Conservation (phyloP, 305 asterid genomes). For the Fraxinus sp. region DNA sequence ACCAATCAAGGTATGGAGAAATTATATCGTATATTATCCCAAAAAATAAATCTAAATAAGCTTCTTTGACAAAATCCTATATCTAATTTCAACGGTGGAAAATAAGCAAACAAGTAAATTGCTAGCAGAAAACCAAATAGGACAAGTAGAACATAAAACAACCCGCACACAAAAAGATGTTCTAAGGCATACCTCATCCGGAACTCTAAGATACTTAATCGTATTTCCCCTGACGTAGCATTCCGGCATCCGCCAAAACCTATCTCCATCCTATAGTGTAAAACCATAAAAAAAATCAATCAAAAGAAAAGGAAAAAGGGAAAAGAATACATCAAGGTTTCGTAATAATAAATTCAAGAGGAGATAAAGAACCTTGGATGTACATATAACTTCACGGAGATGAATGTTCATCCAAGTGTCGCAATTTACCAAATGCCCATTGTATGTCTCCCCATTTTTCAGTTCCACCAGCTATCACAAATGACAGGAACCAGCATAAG, state of each 20-base stretch:
- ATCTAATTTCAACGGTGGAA: background rate
- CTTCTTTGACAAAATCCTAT: background rate
- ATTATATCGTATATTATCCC: background rate
- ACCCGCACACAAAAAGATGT: background rate
- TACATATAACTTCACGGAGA: conserved; percentile 75
- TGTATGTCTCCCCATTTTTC: conserved; percentile 72
- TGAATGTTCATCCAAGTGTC: conserved; percentile 75
- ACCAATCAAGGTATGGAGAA: background rate
- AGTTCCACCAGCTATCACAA: conserved; percentile 58
- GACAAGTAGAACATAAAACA: background rate
- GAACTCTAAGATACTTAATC: conserved; percentile 61
- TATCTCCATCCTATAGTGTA: conserved; percentile 51
- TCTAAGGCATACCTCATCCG: conserved; percentile 44
- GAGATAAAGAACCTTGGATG: conserved; percentile 47
- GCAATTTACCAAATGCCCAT: conserved; percentile 65
- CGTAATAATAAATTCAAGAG: background rate
- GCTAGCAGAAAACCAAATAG: background rate
- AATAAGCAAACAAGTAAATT: background rate
- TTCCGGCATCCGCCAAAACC: conserved; percentile 67
- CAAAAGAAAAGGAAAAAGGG: background rate
- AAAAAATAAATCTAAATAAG: background rate
- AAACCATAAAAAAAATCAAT: background rate
- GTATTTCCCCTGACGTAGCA: conserved; percentile 61
- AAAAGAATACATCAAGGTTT: background rate
- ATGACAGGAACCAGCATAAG: background rate